Evolutionary conservation across 257 asterid genomes (phyloP).

Genomic region (Solanum tacnaense): DNA sequence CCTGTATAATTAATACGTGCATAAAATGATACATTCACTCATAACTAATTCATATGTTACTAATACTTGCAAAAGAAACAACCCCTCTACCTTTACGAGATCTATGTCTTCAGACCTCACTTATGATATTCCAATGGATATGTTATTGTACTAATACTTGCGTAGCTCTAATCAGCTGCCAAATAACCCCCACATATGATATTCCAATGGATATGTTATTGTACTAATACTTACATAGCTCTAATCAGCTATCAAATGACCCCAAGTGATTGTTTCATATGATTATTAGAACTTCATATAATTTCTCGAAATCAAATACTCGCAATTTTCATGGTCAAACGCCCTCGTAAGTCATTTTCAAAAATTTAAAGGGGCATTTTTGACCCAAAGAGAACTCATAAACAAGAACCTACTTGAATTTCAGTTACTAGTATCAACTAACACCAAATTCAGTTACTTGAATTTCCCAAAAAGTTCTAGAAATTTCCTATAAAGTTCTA

Average conservation of each 20-base stretch:
- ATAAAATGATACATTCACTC: not conserved
- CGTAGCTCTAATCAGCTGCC: not conserved
- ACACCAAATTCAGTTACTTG: not conserved
- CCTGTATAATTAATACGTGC: not conserved
- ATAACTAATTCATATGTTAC: not conserved
- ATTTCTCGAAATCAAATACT: no score
- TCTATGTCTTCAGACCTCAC: not conserved
- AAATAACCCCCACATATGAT: no score
- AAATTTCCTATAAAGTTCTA: not conserved
- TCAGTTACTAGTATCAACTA: not conserved
- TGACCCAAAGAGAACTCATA: not conserved
- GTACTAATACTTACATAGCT: not conserved
- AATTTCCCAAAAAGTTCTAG: not conserved
- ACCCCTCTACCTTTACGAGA: not conserved
- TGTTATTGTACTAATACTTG: no score
- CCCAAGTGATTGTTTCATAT: not conserved
- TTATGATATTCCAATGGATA: no score
- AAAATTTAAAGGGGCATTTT: not conserved
- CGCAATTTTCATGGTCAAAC: not conserved
- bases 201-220: accelerated
- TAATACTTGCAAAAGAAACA: not conserved
- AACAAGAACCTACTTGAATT: not conserved
- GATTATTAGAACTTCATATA: not conserved
- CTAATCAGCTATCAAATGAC: not conserved
- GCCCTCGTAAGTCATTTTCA: not conserved